phyloP scores from a whole-genome alignment of 2,329 filamentous ascomycete genomes.

The Ascosphaera pollenicola region DNA sequence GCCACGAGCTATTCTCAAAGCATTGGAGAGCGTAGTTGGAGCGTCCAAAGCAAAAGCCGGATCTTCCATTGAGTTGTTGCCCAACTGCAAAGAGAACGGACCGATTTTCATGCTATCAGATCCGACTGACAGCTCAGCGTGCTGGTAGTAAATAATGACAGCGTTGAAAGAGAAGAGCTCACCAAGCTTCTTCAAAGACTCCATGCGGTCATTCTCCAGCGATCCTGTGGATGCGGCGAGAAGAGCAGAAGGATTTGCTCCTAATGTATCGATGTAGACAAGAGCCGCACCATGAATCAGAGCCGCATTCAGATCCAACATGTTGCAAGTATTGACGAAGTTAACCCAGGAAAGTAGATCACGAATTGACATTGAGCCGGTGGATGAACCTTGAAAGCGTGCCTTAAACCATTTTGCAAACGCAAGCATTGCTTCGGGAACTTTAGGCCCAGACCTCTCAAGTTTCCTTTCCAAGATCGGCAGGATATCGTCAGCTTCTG shows the following conservation, averaged over 20 bases:
- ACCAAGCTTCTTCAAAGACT: slow-evolving; percentile 52
- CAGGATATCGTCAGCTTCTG: slow-evolving; percentile 62
- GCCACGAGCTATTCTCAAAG: slow-evolving; percentile 74
- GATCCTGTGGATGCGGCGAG: slow-evolving; percentile 49
- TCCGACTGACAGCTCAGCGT: slow-evolving; percentile 35
- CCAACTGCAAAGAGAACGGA: slow-evolving; percentile 44
- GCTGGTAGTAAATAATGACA: slow-evolving; percentile 38
- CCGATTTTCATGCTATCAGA: slow-evolving; percentile 43
- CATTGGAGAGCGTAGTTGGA: slow-evolving; percentile 73
- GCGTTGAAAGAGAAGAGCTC: slow-evolving; percentile 44
- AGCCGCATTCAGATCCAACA: slow-evolving; percentile 26
- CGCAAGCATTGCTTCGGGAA: slow-evolving; percentile 50
- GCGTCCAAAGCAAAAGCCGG: slow-evolving; percentile 60
- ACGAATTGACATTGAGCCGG: slow-evolving; percentile 67
- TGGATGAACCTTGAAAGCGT: slow-evolving; percentile 51
- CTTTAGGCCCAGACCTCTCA: slow-evolving; percentile 27
- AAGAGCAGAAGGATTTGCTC: slow-evolving; percentile 80
- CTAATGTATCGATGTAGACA: slow-evolving; percentile 87
- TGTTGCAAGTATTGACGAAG: slow-evolving; percentile 54
- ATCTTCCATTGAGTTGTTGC: slow-evolving; percentile 27
- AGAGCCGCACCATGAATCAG: slow-evolving; percentile 76
- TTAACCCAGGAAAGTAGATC: slow-evolving; percentile 85
- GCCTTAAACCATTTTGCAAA: slow-evolving; percentile 89
- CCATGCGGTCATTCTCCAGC: slow-evolving; percentile 46
- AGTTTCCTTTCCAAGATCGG: slow-evolving; percentile 72